phyloP scores from a whole-genome alignment of 768 basidiomycete species.

The Sarcodon aspratus region DNA sequence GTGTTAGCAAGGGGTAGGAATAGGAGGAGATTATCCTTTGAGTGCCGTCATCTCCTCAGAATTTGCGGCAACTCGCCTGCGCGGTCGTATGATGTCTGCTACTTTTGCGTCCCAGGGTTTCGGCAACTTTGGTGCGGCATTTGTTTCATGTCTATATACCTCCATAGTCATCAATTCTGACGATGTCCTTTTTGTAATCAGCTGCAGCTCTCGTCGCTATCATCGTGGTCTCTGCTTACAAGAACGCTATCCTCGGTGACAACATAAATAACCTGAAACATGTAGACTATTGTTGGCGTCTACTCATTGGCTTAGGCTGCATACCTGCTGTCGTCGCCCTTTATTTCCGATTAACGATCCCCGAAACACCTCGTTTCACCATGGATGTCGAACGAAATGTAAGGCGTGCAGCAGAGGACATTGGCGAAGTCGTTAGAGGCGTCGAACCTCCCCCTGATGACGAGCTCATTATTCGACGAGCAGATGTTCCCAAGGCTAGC shows the following conservation, averaged over 20 bases:
- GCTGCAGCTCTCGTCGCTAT: conserved; percentile 62
- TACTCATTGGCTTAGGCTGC: conserved; percentile 36
- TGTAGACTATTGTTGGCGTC: conserved; percentile 48
- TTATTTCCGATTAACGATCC: conserved; percentile 37
- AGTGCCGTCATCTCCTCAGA: conserved; percentile 37
- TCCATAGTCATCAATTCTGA: not conserved
- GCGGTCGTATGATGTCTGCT: conserved; percentile 37
- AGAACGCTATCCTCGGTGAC: conserved; percentile 39
- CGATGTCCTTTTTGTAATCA: conserved; percentile 18
- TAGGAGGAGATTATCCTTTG: conserved; percentile 38
- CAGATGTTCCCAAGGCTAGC: conserved; percentile 29
- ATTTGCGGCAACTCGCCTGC: conserved; percentile 32
- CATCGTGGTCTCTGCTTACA: conserved; percentile 60
- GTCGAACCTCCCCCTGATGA: conserved; percentile 38
- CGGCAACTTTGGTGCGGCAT: conserved; percentile 24
- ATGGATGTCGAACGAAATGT: conserved; percentile 40
- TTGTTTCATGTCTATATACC: not conserved
- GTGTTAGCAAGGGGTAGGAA: conserved; percentile 19
- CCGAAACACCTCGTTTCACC: conserved; percentile 37
- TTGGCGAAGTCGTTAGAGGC: conserved; percentile 26
- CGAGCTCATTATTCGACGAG: conserved; percentile 43
- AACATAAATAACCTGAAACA: conserved; percentile 26
- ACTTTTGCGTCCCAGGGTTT: conserved; percentile 35
- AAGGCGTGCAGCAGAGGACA: conserved; percentile 28
- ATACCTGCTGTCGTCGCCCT: conserved; percentile 32